Conservation (phyloP, 2,329 filamentous ascomycete genomes). For the Talaromyces sp. region DNA sequence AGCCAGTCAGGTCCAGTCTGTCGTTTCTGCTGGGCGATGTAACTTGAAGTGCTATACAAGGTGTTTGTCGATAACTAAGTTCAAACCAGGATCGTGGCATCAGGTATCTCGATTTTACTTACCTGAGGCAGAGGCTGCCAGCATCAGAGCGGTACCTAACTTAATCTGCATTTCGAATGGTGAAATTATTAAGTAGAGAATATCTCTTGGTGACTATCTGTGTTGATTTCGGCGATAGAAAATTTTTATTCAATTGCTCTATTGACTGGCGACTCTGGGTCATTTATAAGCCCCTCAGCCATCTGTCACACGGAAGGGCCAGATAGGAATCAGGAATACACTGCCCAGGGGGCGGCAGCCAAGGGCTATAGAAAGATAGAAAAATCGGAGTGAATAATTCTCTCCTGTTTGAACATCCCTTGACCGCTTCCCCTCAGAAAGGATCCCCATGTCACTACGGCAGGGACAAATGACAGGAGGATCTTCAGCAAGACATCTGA, state of each 20-base stretch:
- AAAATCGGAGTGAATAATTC: not conserved
- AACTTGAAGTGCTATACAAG: constrained; percentile 32
- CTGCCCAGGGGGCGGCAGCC: not conserved
- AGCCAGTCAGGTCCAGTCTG: constrained; percentile 36
- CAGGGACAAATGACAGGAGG: not conserved
- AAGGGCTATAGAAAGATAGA: not conserved
- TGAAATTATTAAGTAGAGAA: not conserved
- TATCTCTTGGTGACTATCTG: not conserved
- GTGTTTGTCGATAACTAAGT: not conserved
- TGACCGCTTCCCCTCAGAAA: not conserved
- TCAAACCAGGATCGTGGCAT: no score
- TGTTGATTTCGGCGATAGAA: not conserved
- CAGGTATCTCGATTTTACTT: not conserved
- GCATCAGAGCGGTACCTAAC: constrained; percentile 26
- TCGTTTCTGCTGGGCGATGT: constrained; percentile 32
- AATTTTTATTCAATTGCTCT: not conserved
- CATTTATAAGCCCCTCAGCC: not conserved
- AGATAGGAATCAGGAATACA: constrained; percentile 4
- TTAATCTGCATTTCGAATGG: constrained; percentile 29
- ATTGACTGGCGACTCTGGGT: not conserved
- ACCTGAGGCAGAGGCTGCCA: constrained; percentile 32
- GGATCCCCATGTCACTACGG: not conserved
- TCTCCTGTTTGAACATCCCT: constrained; percentile 6
- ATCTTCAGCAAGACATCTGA: not conserved
- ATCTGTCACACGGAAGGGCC: not conserved